These are phyloP conservation scores for Leccinum subgranulosum DNA, from an alignment of 768 basidiomycete genomes.

Conservation along the genomic window DNA sequence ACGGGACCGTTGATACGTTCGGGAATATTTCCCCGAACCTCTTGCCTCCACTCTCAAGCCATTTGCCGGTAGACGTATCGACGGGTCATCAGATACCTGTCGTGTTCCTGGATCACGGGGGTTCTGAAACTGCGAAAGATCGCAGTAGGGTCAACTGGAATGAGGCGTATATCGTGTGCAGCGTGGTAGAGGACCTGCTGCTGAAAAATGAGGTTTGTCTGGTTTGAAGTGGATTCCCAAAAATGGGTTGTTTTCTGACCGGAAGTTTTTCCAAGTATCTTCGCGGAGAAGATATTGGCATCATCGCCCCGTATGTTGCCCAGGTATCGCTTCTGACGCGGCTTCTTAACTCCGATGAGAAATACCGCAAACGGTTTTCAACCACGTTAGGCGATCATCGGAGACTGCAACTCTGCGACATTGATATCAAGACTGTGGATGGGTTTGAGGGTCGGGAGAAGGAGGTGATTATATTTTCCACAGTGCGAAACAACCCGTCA, in stretches of 20 bases:
- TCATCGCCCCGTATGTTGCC: conserved; percentile 90
- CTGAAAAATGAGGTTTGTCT: conserved; percentile 64
- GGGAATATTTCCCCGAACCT: conserved; percentile 49
- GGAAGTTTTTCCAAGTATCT: conserved; percentile 42
- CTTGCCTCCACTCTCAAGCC: conserved; percentile 58
- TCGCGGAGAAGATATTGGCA: conserved; percentile 75
- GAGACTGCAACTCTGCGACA: conserved; percentile 55
- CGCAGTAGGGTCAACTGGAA: conserved; percentile 74
- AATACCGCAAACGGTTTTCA: conserved; percentile 52
- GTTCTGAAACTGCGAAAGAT: conserved; percentile 62
- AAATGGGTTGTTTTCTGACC: conserved; percentile 3
- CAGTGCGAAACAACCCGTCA: conserved; percentile 75
- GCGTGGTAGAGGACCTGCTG: conserved; percentile 80
- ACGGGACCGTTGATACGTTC: conserved; percentile 65
- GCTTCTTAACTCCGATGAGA: conserved; percentile 54
- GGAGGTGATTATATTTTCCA: conserved; percentile 88
- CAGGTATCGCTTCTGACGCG: conserved; percentile 78
- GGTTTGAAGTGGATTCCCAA: not conserved
- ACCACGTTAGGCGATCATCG: conserved; percentile 62
- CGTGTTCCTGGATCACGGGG: conserved; percentile 79
- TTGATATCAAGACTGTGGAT: conserved; percentile 92
- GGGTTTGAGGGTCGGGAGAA: conserved; percentile 95
- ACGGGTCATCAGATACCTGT: conserved; percentile 54
- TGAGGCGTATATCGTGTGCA: conserved; percentile 76
- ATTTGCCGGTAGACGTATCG: conserved; percentile 38